Percentiles rank a stretch among this genome's conserved stretches.
Evolutionary conservation across 768 basidiomycete species (phyloP).

Genomic region (Boletus vermiculosoides): DNA sequence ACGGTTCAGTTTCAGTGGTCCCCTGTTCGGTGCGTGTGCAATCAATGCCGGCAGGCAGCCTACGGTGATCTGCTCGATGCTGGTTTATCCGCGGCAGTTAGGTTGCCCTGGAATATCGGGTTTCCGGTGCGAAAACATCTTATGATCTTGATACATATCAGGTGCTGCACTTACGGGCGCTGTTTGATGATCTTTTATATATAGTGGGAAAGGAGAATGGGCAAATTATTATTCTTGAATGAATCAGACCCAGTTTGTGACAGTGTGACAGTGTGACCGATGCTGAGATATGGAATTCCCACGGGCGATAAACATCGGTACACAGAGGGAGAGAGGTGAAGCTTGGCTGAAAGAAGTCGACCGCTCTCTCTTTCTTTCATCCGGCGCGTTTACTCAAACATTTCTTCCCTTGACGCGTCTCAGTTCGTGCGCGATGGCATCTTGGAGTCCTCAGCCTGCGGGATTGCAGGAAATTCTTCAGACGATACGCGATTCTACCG

Average conservation of each 20-base stretch:
- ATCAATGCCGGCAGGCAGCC: too few relatives aligned
- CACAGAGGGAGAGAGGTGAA: constrained; percentile 23
- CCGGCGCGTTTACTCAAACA: constrained; percentile 29
- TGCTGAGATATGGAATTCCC: constrained; percentile 35
- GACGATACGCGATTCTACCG: constrained; percentile 89
- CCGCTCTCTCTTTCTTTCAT: constrained; percentile 26
- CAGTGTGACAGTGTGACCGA: constrained; percentile 29
- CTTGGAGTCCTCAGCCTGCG: constrained; percentile 81
- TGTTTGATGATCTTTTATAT: neutral
- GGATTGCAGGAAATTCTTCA: constrained; percentile 90
- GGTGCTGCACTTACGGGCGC: neutral
- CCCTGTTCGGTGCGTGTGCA: neutral
- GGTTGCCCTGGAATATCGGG: neutral
- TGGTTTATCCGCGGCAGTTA: neutral
- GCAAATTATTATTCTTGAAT: neutral
- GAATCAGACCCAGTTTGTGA: neutral
- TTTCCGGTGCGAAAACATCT: neutral
- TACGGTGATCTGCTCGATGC: too few relatives aligned
- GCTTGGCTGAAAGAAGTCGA: constrained; percentile 12
- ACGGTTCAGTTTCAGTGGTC: neutral
- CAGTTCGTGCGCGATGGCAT: constrained; percentile 48
- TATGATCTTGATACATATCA: neutral
- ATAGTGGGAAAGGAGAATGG: neutral
- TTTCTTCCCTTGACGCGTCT: constrained; percentile 29
- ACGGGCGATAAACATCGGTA: constrained; percentile 37